Conservation (phyloP, 2,329 filamentous ascomycete species). For the Aspergillus neotritici region DNA sequence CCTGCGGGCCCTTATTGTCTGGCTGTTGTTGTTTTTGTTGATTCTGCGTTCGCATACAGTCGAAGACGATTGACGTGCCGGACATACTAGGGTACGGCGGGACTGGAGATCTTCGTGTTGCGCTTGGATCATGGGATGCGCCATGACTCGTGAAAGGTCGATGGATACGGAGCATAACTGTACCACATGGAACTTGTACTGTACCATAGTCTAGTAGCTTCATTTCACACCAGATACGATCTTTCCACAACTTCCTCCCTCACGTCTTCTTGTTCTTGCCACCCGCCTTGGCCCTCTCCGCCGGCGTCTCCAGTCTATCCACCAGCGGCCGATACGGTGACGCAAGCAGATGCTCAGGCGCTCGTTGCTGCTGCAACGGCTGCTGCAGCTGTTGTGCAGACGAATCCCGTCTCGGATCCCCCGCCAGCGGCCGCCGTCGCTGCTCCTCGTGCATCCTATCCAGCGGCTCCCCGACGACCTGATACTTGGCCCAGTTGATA, state of each 20-base stretch:
- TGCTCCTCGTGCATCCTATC: slow-evolving; percentile 83
- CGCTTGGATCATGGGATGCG: not conserved
- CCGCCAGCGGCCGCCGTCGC: slow-evolving; percentile 52
- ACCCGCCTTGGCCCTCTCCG: slow-evolving; percentile 22
- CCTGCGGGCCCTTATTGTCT: not conserved
- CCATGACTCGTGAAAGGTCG: slow-evolving; percentile 1
- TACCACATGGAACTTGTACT: no score
- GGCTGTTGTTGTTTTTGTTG: not conserved
- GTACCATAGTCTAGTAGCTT: no score
- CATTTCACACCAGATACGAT: no score
- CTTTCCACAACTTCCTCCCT: not conserved
- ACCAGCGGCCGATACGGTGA: slow-evolving; percentile 56
- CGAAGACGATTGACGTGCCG: no score
- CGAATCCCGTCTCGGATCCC: slow-evolving; percentile 37
- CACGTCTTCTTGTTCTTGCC: slow-evolving; percentile 33
- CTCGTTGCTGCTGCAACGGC: slow-evolving; percentile 14
- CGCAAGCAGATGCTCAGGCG: slow-evolving; percentile 49
- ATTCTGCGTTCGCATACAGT: no score
- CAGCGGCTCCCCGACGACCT: slow-evolving; percentile 75
- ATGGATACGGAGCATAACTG: no score
- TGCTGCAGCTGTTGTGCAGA: slow-evolving; percentile 18
- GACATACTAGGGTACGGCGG: no score
- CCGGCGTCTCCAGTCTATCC: slow-evolving; percentile 44
- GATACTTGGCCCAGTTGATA: slow-evolving; percentile 93
- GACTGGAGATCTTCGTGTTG: no score